These are phyloP conservation scores for Trypanosoma vivax DNA, from an alignment of 208 protist species.

Conservation along the genomic window DNA sequence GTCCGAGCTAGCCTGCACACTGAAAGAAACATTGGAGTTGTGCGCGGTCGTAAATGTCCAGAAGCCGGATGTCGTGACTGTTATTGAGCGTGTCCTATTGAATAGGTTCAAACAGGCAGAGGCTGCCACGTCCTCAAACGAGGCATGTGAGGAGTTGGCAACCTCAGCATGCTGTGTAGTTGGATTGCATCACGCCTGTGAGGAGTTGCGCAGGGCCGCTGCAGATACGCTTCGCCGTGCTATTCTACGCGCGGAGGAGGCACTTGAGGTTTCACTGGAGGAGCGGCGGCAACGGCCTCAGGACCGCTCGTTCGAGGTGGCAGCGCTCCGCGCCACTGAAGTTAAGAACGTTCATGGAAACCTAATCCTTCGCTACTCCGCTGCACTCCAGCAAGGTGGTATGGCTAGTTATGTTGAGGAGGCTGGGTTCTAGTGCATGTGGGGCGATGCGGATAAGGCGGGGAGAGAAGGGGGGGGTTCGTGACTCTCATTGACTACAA, in stretches of 20 bases:
- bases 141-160: slow-evolving; percentile 5
- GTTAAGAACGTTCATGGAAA: slow-evolving; percentile 17
- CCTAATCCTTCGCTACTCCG: slow-evolving; percentile 40
- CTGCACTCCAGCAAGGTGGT: slow-evolving; percentile 26
- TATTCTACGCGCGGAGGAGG: slow-evolving; percentile 18
- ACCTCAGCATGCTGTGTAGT: slow-evolving; percentile 11
- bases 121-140: too few relatives aligned
- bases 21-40: slow-evolving; percentile 12
- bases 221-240: slow-evolving; percentile 30
- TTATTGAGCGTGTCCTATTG: slow-evolving; percentile 8
- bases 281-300: background rate
- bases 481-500: too few relatives aligned
- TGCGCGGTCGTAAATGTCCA: background rate
- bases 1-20: background rate
- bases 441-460: background rate
- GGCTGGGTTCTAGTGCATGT: background rate
- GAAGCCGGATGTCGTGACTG: background rate
- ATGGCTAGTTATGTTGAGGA: slow-evolving; percentile 11
- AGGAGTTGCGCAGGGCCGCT: slow-evolving; percentile 13
- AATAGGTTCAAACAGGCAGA: too few relatives aligned
- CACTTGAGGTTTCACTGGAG: background rate
- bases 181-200: slow-evolving; percentile 10
- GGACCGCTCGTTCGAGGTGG: slow-evolving; percentile 32
- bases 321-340: slow-evolving; percentile 19
- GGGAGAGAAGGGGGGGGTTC: too few relatives aligned